A percentile compares a stretch with the other conserved stretches of the same genome.
Evolutionary conservation across 2,329 filamentous ascomycete species (phyloP).

Genomic region (Paracoccidioides brasiliensis): DNA sequence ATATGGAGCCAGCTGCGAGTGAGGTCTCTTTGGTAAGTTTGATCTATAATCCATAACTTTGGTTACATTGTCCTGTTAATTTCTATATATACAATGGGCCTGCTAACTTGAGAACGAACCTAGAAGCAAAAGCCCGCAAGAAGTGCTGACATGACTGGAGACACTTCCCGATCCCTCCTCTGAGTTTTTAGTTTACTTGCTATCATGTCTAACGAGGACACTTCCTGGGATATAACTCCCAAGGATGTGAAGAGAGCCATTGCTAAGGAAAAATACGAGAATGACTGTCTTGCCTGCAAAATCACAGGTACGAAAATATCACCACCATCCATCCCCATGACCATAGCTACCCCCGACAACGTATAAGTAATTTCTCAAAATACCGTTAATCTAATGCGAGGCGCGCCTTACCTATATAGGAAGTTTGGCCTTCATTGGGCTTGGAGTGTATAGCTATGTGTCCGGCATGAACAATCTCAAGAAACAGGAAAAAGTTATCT

Average conservation of each 20-base stretch:
- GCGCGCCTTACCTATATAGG: constrained; percentile 2
- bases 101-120: background rate
- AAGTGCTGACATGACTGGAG: background rate
- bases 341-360: background rate
- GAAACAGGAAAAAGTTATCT: constrained; percentile 47
- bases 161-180: background rate
- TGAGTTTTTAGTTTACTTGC: background rate
- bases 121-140: too few relatives aligned
- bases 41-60: too few relatives aligned
- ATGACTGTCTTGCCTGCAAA: constrained; percentile 60
- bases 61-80: too few relatives aligned
- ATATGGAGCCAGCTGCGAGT: too few relatives aligned
- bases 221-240: constrained; percentile 40
- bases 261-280: constrained; percentile 24
- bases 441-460: constrained; percentile 65
- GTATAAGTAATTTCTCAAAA: background rate
- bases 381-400: background rate
- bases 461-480: constrained; percentile 61
- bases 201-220: constrained; percentile 24
- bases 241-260: constrained; percentile 49
- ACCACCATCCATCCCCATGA: background rate
- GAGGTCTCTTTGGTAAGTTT: too few relatives aligned
- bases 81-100: background rate
- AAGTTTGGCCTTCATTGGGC: constrained; percentile 59
- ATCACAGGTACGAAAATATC: constrained; percentile 47